Evolutionary conservation across 306 rosid species (phyloP), one percentile per base, ranked within the genome.

Genomic region (Luffa aegyptiaca): DNA sequence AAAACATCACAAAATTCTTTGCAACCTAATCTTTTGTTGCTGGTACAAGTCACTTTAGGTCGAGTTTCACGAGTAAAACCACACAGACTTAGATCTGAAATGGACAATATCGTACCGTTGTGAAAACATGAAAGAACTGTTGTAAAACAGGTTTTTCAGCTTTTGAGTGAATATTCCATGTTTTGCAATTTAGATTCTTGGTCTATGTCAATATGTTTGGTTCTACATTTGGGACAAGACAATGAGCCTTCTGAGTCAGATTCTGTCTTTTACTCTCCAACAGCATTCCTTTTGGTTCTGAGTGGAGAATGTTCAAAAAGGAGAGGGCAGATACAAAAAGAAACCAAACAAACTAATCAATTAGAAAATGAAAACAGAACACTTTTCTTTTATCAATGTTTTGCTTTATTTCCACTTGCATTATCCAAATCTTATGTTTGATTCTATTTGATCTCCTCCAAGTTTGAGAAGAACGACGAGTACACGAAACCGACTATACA

Each of bases 181-280:
- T 37, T 16, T 39, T 39, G 26, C 41, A 12, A 13, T 16, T 66
- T 39, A 66, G 74, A 66, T 66, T 66, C 26, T 39, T 18, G 17
- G 33, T 68, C 31, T 8, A 2, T 69, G 35, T 9, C 31, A 26
- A 26, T 26, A 26, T 26, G 5, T 44, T 68, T 68, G 33, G 48
- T 39, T 68, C 14, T 17, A 44, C 3, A 37, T 68, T 68, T 68
- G 52, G 9, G 51, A 41, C 3, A 17, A 41, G 51, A 41, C 7
- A 10, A 45, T 21, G 35, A 85, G 81, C 87, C 79, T 90, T 89
- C 83, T 81, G 88, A 88, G 88, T 89, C 96, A 87, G 93, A 86
- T 75, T 55, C 73, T 89, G 92, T 86, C 88, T 35, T 88, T 79
- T 85, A 81, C 87, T 82, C 81, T 75, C 79, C 80, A 86, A 86